Conservation (phyloP, 129 eudicot genomes). For the Artemisia annua region DNA sequence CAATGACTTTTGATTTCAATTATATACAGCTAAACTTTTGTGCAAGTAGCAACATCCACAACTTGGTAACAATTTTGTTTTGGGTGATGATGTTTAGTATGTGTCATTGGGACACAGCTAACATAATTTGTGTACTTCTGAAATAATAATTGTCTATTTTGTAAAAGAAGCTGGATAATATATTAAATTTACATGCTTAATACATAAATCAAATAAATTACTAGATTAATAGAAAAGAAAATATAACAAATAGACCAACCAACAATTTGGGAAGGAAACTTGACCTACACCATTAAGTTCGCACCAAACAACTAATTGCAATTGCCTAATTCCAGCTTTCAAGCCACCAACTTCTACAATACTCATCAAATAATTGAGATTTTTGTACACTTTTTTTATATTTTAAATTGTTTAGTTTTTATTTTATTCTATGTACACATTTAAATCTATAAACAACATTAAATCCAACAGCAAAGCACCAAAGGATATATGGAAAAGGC, state of each 20-base stretch:
- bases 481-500: slow-evolving; percentile 17
- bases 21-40: no score
- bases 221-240: background rate
- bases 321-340: slow-evolving; percentile 2
- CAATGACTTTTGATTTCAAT: no score
- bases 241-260: background rate
- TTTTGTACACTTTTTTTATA: no score
- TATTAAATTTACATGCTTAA: no score
- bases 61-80: no score
- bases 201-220: no score
- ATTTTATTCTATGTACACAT: slow-evolving; percentile 4
- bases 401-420: background rate
- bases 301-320: slow-evolving; percentile 38
- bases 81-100: no score
- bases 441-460: background rate
- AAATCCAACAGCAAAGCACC: background rate
- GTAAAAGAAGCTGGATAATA: no score
- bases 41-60: no score
- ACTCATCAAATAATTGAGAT: slow-evolving; percentile 8
- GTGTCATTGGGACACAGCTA: background rate
- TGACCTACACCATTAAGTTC: slow-evolving; percentile 39
- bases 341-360: slow-evolving; percentile 22
- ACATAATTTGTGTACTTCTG: background rate
- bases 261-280: slow-evolving; percentile 14
- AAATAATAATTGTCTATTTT: background rate